Percentiles rank a stretch among this genome's conserved stretches.
These are phyloP conservation scores for Fusarium napiforme DNA, from an alignment of 2,329 filamentous ascomycete genomes.

Conservation along the genomic window DNA sequence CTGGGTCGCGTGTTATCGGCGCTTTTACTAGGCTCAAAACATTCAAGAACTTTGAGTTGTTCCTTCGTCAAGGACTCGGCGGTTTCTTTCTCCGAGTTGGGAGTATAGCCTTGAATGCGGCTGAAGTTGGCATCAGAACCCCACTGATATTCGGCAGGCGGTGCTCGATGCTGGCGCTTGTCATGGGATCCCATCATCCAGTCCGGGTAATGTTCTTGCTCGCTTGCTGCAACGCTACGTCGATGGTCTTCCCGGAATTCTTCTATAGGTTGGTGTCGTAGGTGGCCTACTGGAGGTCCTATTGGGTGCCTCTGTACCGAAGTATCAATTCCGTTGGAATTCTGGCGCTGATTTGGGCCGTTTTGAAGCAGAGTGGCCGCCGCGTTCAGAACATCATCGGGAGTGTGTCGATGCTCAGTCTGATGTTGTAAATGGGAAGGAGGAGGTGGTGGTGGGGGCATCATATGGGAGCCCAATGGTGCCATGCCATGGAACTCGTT, in stretches of 20 bases:
- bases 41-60: constrained; percentile 66
- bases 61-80: constrained; percentile 66
- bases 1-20: constrained; percentile 68
- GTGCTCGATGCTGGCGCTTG: constrained; percentile 47
- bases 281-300: constrained; percentile 53
- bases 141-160: constrained; percentile 66
- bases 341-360: constrained; percentile 44
- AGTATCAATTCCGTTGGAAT: constrained; percentile 42
- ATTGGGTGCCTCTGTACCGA: constrained; percentile 42
- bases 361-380: constrained; percentile 65
- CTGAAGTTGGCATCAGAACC: constrained; percentile 76
- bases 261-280: constrained; percentile 56
- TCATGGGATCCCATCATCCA: constrained; percentile 54
- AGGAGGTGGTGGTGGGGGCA: constrained; percentile 50
- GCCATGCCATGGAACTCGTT: constrained; percentile 35
- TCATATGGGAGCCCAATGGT: constrained; percentile 47
- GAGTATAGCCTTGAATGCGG: constrained; percentile 66
- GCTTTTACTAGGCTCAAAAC: constrained; percentile 67
- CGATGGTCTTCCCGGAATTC: constrained; percentile 56
- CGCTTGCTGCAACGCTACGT: constrained; percentile 46
- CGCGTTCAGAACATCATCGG: constrained; percentile 66
- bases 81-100: constrained; percentile 66
- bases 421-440: constrained; percentile 43
- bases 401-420: constrained; percentile 48
- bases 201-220: constrained; percentile 54